phyloP scores from a whole-genome alignment of 306 rosid genomes.

The Quercus engelmannii region DNA sequence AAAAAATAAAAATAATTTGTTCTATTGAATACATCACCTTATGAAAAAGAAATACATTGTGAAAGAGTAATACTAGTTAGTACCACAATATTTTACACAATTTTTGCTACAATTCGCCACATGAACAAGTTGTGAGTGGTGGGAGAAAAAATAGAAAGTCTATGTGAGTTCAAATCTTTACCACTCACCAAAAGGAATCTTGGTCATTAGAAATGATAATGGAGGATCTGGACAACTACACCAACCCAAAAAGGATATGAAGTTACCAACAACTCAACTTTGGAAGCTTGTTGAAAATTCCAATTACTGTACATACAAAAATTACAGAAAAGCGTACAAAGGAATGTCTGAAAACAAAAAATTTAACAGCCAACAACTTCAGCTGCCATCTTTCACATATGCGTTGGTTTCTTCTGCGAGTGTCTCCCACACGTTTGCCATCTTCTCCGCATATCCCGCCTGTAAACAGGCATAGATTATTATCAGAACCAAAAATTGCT shows the following conservation, averaged over 20 bases:
- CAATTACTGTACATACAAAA: not conserved
- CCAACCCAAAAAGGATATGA: no score
- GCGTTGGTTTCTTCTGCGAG: constrained; percentile 72
- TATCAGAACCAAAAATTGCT: not conserved
- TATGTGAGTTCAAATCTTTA: not conserved
- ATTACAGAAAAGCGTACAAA: not conserved
- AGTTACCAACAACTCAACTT: not conserved
- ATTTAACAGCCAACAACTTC: constrained; percentile 43
- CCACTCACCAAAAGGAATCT: not conserved
- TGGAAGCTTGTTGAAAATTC: not conserved
- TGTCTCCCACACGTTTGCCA: constrained; percentile 75
- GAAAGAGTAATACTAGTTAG: no score
- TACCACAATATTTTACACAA: no score
- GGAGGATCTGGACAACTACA: no score
- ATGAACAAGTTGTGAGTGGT: no score
- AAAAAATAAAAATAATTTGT: no score
- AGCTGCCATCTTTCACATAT: constrained; percentile 49
- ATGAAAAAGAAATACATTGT: no score
- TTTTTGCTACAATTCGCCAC: no score
- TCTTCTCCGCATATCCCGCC: constrained; percentile 90
- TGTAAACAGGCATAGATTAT: constrained; percentile 15
- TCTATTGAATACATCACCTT: no score
- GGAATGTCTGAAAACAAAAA: constrained; percentile 10
- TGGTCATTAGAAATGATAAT: not conserved
- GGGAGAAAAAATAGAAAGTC: not conserved